Base-by-base conservation (phyloP, 441 rosid species). In the Omphalea diandra region DNA sequence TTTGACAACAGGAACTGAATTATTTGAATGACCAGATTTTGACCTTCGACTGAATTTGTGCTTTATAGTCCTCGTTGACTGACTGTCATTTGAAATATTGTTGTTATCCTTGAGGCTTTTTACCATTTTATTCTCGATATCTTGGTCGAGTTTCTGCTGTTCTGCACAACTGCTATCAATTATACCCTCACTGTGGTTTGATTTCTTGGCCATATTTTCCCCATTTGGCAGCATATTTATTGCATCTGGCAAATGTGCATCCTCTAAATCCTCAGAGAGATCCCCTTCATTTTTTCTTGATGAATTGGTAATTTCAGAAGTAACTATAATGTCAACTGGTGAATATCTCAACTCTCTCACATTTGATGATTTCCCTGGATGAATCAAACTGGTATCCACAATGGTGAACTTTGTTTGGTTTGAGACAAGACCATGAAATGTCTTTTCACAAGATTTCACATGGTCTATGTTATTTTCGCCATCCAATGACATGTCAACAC, bases 341-440 rank as follows among this genome's bases (percentile, higher is more conserved):
- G 77, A 78, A 79, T 60, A 79, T 72, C 83, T 85, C 79, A 74
- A 75, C 75, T 85, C 79, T 68, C 85, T 81, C 46, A 82, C 68
- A 58, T 73, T 77, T 15, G 79, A 81, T 27, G 74, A 58, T 54
- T 78, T 83, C 49, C 74, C 84, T 67, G 77, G 77, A 72, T 68
- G 66, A 32, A 78, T 54, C 78, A 79, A 68, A 83, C 94, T 88
- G 49, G 91, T 83, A 71, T 87, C 93, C 54, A 90, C 79, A 67
- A 90, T 67, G 27, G 83, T 79, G 65, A 86, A 83, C 71, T 83
- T 80, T 61, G 70, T 53, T 55, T 67, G 31, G 33, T 73, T 77
- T 53, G 68, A 50, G 56, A 52, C 27, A 53, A 36, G 57, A 58
- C 73, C 68, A 72, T 73, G 65, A 38, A 40, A 60, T 70, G 14